phyloP scores from a whole-genome alignment of 2,329 filamentous ascomycete genomes.

The Aspergillus fructus region DNA sequence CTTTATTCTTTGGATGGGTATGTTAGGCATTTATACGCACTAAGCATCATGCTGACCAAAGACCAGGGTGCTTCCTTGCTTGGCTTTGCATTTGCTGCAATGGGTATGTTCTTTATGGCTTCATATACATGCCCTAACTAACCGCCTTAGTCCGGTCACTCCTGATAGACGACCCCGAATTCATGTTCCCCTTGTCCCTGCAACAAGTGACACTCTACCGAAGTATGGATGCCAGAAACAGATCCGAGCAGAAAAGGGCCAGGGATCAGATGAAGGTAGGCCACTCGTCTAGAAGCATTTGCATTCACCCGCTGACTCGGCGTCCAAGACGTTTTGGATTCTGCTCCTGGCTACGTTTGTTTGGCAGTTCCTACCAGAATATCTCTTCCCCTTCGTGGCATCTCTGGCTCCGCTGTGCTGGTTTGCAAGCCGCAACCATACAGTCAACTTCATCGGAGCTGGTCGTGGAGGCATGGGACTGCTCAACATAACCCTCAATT shows the following conservation, averaged over 20 bases:
- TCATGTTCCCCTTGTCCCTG: constrained; percentile 54
- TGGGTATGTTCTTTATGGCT: background rate
- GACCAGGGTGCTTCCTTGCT: background rate
- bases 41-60: constrained; percentile 37
- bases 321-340: constrained; percentile 47
- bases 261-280: constrained; percentile 54
- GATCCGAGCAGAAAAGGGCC: constrained; percentile 47
- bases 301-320: background rate
- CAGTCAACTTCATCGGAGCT: constrained; percentile 61
- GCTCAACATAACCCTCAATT: constrained; percentile 60
- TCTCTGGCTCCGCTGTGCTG: constrained; percentile 64
- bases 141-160: constrained; percentile 49
- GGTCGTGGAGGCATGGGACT: constrained; percentile 64
- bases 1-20: constrained; percentile 62
- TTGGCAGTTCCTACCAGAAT: constrained; percentile 65
- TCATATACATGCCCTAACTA: background rate
- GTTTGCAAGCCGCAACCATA: constrained; percentile 59
- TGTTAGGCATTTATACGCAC: constrained; percentile 46
- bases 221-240: constrained; percentile 49
- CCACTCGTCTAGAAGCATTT: too few relatives aligned
- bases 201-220: constrained; percentile 61
- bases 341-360: constrained; percentile 53
- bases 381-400: constrained; percentile 58
- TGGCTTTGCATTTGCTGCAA: background rate
- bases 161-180: constrained; percentile 58